Evolutionary conservation across 495 filamentous ascomycete species (phyloP).

Genomic region (Delitschia confertaspora): DNA sequence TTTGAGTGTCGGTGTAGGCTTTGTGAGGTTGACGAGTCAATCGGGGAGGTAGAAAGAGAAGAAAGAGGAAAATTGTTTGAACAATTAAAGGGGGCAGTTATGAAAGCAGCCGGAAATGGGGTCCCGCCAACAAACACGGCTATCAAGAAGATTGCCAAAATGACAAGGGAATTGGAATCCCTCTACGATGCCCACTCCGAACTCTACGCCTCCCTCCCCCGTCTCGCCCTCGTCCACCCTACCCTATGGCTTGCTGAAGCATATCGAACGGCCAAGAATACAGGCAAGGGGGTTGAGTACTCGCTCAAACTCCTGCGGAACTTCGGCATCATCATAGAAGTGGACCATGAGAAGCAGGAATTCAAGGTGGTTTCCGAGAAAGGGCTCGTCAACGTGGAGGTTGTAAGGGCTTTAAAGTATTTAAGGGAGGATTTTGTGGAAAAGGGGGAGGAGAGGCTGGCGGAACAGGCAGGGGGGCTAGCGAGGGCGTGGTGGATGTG

Average conservation of each 20-base stretch:
- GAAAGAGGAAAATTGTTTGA: constrained; percentile 10
- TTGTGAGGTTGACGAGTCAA: constrained; percentile 5
- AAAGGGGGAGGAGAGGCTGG: constrained; percentile 30
- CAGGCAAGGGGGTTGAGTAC: constrained; percentile 35
- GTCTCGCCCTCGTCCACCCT: constrained; percentile 39
- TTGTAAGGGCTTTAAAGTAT: constrained; percentile 34
- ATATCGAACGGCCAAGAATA: constrained; percentile 34
- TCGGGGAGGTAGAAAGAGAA: not conserved
- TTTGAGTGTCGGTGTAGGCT: constrained; percentile 18
- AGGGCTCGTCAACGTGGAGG: constrained; percentile 37
- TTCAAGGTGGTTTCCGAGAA: constrained; percentile 13
- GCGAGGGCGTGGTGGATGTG: constrained; percentile 35
- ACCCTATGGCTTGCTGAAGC: constrained; percentile 39
- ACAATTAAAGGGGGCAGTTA: constrained; percentile 10
- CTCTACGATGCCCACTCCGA: constrained; percentile 3
- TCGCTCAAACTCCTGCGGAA: constrained; percentile 36
- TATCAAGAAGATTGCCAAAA: constrained; percentile 18
- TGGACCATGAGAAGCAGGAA: constrained; percentile 23
- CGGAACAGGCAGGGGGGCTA: constrained; percentile 27
- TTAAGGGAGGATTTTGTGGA: constrained; percentile 32
- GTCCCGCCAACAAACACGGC: constrained; percentile 10
- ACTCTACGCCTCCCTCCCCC: constrained; percentile 32
- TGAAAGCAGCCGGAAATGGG: constrained; percentile 6
- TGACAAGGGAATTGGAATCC: constrained; percentile 4
- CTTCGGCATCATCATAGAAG: constrained; percentile 37